Evolutionary conservation across 2,329 filamentous ascomycete genomes (phyloP), one percentile per base, ranked within the genome.

Genomic region (Penicillium brasilianum): DNA sequence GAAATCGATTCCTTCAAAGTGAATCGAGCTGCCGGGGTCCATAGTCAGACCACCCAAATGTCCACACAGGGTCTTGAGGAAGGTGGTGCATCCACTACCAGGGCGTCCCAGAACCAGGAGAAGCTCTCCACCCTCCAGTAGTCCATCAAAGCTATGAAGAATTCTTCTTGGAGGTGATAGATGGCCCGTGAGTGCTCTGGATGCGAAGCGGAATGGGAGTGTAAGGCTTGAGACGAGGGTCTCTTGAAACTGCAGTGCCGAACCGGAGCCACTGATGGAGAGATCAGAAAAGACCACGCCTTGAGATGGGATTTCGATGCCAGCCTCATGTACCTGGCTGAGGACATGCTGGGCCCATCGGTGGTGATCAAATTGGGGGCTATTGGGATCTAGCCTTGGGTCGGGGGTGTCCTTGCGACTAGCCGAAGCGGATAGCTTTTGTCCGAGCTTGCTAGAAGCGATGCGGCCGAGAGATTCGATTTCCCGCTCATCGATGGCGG

Each of bases 31-130:
- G n/a, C 48, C 58, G 0, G 63, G 37, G 6, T 66, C 61, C 50
- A 66, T 53, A 13, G 48, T 51, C 36, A 90, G 52, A 7, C 65
- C 65, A 6, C 61, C 63, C 3, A 67, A 89, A 76, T 95, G 90
- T 63, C 92, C 92, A 18, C 90, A 86, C 61, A 96, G 85, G 0
- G 91, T 91, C 81, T 95, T 96, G 64, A 96, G 81, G 66, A 95
- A 88, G 1, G 92, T 96, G 13, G 89, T 91, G 76, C 92, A 96
- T 52, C 78, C 77, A 52, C 71, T 72, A 1, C 76, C 76, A 2
- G 76, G 76, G n/a, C 74, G 71, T 30, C 76, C 76, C 16, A 78
- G 66, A 2, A 78, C 76, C 25, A 77, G 64, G 3, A 77, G 62
- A 63, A 78, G 69, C 61, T 78, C 84, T 0, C 84, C 84, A 59